These are phyloP conservation scores for Corymbia maculata DNA, from an alignment of 345 rosid species.

Conservation along the genomic window DNA sequence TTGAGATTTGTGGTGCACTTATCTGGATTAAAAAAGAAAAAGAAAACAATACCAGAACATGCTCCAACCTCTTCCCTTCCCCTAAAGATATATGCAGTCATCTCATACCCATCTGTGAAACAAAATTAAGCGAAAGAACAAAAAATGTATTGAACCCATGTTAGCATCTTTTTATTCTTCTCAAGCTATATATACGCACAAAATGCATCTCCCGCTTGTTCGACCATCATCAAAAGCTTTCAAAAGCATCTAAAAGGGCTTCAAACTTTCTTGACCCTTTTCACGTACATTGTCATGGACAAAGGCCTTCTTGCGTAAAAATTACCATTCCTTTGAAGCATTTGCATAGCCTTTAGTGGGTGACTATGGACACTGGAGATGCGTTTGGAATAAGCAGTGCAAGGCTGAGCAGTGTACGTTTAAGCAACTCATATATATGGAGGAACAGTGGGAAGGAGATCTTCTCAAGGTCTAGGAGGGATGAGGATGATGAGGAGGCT, in stretches of 20 bases:
- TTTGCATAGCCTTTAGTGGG: not conserved
- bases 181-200: not conserved
- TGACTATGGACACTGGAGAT: conserved; percentile 24
- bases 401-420: conserved; percentile 15
- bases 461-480: conserved; percentile 37
- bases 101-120: not conserved
- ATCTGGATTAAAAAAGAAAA: not conserved
- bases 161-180: not conserved
- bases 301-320: not conserved
- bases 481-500: conserved; percentile 67
- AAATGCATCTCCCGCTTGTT: not conserved
- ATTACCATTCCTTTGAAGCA: not conserved
- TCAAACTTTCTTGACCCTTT: not conserved
- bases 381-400: conserved; percentile 16
- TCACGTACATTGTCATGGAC: not conserved
- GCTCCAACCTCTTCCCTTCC: not conserved
- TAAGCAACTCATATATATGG: conserved; percentile 18
- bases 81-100: not conserved
- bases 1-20: no score
- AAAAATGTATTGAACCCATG: not conserved
- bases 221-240: not conserved
- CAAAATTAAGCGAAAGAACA: not conserved
- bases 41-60: not conserved
- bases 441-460: conserved; percentile 26
- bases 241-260: not conserved